These are phyloP conservation scores for Friedmanniomyces simplex DNA, from an alignment of 495 filamentous ascomycete species.

Conservation along the genomic window DNA sequence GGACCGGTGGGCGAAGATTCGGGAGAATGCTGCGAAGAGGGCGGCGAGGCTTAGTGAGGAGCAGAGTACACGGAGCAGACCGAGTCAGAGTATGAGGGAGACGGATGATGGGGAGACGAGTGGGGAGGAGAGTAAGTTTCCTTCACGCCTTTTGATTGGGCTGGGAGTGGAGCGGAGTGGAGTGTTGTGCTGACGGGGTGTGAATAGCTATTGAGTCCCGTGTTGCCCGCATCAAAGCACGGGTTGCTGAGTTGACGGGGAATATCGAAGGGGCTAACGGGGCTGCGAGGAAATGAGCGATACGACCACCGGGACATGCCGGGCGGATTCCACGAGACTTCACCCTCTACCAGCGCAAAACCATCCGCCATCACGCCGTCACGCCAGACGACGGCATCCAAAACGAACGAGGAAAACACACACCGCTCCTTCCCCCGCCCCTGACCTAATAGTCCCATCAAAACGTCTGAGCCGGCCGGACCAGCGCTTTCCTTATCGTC, in stretches of 20 bases:
- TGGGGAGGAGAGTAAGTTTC: conserved; percentile 94
- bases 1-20: conserved; percentile 89
- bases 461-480: too few relatives aligned
- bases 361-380: background rate
- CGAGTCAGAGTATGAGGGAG: conserved; percentile 42
- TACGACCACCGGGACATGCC: background rate
- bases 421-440: too few relatives aligned
- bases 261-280: conserved; percentile 6
- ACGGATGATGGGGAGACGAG: conserved; percentile 74
- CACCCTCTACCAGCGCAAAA: too few relatives aligned
- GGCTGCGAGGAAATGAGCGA: background rate
- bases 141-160: background rate
- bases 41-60: conserved; percentile 52
- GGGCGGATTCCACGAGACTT: too few relatives aligned
- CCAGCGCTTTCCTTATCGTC: too few relatives aligned
- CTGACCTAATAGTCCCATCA: too few relatives aligned
- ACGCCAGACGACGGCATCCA: background rate
- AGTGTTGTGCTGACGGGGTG: background rate
- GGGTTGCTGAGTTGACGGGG: conserved; percentile 86
- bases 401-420: too few relatives aligned
- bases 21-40: conserved; percentile 83
- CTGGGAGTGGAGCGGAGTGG: too few relatives aligned
- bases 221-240: conserved; percentile 93
- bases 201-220: conserved; percentile 85
- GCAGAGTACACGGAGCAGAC: conserved; percentile 39